phyloP scores from a whole-genome alignment of 2,329 filamentous ascomycete species.

The Colletotrichum sp. region DNA sequence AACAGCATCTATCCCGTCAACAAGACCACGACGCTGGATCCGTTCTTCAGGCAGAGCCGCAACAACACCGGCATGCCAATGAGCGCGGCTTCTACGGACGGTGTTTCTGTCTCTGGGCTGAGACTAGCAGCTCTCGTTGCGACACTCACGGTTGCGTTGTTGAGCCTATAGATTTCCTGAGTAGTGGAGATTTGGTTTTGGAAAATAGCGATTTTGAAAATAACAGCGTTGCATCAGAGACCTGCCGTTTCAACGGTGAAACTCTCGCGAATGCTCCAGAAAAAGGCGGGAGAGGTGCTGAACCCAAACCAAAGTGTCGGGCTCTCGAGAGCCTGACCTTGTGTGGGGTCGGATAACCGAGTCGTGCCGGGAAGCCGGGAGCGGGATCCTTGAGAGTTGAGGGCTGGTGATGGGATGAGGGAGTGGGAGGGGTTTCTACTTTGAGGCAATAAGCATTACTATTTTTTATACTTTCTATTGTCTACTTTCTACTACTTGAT shows the following conservation, averaged over 20 bases:
- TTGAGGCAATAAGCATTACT: not conserved
- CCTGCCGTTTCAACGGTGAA: not conserved
- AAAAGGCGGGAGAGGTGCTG: not conserved
- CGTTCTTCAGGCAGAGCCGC: conserved; percentile 20
- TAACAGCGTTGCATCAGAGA: not conserved
- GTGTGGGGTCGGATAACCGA: not conserved
- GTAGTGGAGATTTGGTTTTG: not conserved
- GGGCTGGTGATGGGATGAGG: not conserved
- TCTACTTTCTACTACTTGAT: not conserved
- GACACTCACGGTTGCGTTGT: not conserved
- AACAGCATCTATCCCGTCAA: conserved; percentile 31
- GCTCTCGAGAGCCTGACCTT: fast-evolving
- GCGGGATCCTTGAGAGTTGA: not conserved
- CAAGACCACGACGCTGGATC: conserved; percentile 21
- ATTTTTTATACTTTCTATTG: not conserved
- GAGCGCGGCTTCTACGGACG: not conserved
- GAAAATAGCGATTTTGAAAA: not conserved
- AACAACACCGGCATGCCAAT: conserved; percentile 8
- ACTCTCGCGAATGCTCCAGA: not conserved
- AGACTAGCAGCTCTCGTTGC: conserved; percentile 7
- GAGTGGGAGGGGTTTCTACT: not conserved
- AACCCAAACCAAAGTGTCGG: not conserved
- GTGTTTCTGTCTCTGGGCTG: not conserved
- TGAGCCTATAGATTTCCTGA: conserved; percentile 5
- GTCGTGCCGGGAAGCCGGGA: not conserved